A percentile compares a stretch with the other conserved stretches of the same genome.
Evolutionary conservation across 257 asterid genomes (phyloP).

Genomic region (Solanum pennellii): DNA sequence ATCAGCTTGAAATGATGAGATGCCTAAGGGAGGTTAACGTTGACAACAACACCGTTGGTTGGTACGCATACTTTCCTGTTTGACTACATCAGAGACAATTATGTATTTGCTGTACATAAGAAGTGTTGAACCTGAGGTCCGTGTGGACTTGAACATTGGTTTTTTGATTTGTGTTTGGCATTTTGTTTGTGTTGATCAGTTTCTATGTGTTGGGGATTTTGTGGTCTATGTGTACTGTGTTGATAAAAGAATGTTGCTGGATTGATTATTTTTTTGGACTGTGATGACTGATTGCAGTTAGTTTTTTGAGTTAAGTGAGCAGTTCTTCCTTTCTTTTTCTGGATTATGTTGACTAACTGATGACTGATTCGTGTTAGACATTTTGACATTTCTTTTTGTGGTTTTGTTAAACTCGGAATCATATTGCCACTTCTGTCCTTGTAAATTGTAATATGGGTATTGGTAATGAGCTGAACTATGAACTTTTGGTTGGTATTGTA

Average conservation of each 20-base stretch:
- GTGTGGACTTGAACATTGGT: not conserved
- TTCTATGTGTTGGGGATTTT: not conserved
- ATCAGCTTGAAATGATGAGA: conserved; percentile 99
- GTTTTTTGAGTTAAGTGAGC: not conserved
- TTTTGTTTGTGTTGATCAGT: not conserved
- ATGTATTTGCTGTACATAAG: not conserved
- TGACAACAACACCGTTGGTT: conserved; percentile 95
- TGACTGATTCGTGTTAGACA: not conserved
- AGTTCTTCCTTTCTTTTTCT: not conserved
- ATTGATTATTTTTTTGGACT: not conserved
- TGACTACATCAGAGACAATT: not conserved
- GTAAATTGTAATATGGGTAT: not conserved
- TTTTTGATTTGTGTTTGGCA: not conserved
- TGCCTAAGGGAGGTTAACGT: conserved; percentile 97
- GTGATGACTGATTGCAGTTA: not conserved
- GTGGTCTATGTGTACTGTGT: not conserved
- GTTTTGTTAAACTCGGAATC: not conserved
- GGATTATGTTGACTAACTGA: not conserved
- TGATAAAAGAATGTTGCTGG: not conserved
- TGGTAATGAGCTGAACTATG: not conserved
- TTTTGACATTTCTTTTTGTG: not conserved
- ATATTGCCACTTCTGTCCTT: not conserved
- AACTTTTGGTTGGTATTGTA: not conserved
- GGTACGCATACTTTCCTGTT: conserved; percentile 28
- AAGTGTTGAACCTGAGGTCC: not conserved